phyloP scores from a whole-genome alignment of 257 asterid genomes.

The Solanum tarapatanum region DNA sequence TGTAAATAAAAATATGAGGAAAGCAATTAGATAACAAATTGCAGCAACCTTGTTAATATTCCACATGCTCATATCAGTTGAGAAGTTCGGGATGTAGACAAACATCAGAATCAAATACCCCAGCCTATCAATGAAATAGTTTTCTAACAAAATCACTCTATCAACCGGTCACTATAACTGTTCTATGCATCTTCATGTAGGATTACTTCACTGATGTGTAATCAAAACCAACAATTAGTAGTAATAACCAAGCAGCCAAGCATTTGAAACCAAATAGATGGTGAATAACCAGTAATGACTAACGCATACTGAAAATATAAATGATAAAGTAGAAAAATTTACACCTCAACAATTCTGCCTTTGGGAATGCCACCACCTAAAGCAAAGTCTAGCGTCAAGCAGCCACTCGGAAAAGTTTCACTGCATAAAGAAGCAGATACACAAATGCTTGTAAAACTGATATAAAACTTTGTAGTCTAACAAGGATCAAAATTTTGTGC shows the following conservation, averaged over 20 bases:
- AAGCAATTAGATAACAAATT: background rate
- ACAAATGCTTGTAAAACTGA: background rate
- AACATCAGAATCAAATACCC: background rate
- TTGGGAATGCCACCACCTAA: constrained; percentile 95
- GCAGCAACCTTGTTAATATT: background rate
- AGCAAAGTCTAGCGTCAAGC: constrained; percentile 89
- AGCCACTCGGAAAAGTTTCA: constrained; percentile 96
- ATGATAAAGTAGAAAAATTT: background rate
- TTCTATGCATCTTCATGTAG: background rate
- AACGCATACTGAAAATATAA: background rate
- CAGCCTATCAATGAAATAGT: background rate
- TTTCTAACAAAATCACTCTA: background rate
- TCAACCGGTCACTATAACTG: background rate
- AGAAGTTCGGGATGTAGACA: background rate
- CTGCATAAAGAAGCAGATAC: constrained; percentile 26
- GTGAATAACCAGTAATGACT: background rate
- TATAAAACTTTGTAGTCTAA: background rate
- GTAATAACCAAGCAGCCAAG: background rate
- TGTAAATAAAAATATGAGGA: constrained; percentile 12
- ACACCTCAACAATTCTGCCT: constrained; percentile 97
- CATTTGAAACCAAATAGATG: background rate
- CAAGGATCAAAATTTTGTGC: background rate
- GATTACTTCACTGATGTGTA: background rate
- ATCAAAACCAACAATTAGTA: background rate
- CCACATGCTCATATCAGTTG: background rate